Percentiles rank a stretch among this genome's conserved stretches.
These are phyloP conservation scores for Ulota crispa DNA, from an alignment of 225 moss, liverwort and hornwort genomes.

Conservation along the genomic window DNA sequence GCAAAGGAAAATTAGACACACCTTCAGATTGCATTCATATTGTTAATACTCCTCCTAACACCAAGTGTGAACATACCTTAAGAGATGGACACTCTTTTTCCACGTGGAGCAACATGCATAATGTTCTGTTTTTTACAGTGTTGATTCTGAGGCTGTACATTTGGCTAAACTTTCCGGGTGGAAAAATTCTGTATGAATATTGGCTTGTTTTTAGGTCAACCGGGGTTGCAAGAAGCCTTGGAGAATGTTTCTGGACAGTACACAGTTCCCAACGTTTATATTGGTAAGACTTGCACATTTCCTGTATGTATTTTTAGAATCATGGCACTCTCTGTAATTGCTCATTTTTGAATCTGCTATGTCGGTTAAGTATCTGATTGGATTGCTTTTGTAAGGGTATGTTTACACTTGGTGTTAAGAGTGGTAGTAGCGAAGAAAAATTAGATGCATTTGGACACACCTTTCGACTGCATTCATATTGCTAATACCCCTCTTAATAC, in stretches of 20 bases:
- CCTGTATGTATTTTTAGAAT: neutral
- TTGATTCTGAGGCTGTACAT: constrained; percentile 10
- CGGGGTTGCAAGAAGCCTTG: constrained; percentile 57
- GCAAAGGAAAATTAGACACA: too few relatives aligned
- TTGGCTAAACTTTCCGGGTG: neutral
- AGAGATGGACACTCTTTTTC: neutral
- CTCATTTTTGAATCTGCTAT: neutral
- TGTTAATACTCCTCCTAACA: too few relatives aligned
- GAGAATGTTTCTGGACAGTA: constrained; percentile 52
- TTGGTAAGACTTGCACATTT: constrained; percentile 31
- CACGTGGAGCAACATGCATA: neutral
- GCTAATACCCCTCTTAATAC: too few relatives aligned
- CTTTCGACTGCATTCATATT: too few relatives aligned
- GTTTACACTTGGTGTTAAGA: too few relatives aligned
- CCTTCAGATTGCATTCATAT: too few relatives aligned
- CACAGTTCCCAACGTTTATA: constrained; percentile 60
- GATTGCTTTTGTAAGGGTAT: neutral
- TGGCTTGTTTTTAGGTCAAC: constrained; percentile 31
- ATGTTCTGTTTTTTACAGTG: neutral
- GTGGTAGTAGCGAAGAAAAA: too few relatives aligned
- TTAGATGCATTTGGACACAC: too few relatives aligned
- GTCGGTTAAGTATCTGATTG: neutral
- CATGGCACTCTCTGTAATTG: too few relatives aligned
- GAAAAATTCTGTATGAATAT: neutral
- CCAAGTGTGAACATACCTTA: too few relatives aligned